These are phyloP conservation scores for Phytophthora boehmeriae DNA, from an alignment of 352 stramenopile species.

Conservation along the genomic window DNA sequence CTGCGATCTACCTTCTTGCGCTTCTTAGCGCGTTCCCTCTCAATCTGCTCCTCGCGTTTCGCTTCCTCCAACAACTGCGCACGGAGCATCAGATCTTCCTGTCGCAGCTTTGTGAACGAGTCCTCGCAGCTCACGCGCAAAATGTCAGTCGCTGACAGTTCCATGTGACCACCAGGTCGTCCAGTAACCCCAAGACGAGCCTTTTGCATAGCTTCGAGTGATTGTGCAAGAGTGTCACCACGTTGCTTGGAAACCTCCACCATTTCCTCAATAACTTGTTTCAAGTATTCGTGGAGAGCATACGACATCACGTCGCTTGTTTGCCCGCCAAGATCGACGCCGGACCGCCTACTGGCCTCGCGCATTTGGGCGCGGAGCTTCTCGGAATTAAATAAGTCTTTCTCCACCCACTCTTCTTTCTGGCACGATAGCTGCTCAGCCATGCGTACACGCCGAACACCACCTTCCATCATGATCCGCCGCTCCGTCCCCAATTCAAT, in stretches of 20 bases:
- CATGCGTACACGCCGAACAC: slow-evolving; percentile 37
- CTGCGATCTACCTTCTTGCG: slow-evolving; percentile 87
- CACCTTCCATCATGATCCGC: slow-evolving; percentile 78
- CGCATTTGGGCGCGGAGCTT: slow-evolving; percentile 68
- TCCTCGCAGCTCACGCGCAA: slow-evolving; percentile 87
- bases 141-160: slow-evolving; percentile 81
- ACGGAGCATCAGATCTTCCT: slow-evolving; percentile 70
- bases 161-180: slow-evolving; percentile 30
- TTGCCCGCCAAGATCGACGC: slow-evolving; percentile 58
- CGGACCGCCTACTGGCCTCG: slow-evolving; percentile 45
- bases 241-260: slow-evolving; percentile 82
- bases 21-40: slow-evolving; percentile 86
- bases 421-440: slow-evolving; percentile 62
- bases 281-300: slow-evolving; percentile 85
- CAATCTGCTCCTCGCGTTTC: slow-evolving; percentile 71
- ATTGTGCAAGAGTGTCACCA: slow-evolving; percentile 53
- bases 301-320: slow-evolving; percentile 85
- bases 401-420: slow-evolving; percentile 82
- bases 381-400: slow-evolving; percentile 82
- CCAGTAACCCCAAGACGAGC: slow-evolving; percentile 28
- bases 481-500: slow-evolving; percentile 81
- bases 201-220: slow-evolving; percentile 57
- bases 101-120: slow-evolving; percentile 65
- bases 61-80: slow-evolving; percentile 75
- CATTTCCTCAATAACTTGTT: slow-evolving; percentile 89